Conservation (phyloP, 2,329 filamentous ascomycete species). For the Thermomyces lanuginosus region DNA sequence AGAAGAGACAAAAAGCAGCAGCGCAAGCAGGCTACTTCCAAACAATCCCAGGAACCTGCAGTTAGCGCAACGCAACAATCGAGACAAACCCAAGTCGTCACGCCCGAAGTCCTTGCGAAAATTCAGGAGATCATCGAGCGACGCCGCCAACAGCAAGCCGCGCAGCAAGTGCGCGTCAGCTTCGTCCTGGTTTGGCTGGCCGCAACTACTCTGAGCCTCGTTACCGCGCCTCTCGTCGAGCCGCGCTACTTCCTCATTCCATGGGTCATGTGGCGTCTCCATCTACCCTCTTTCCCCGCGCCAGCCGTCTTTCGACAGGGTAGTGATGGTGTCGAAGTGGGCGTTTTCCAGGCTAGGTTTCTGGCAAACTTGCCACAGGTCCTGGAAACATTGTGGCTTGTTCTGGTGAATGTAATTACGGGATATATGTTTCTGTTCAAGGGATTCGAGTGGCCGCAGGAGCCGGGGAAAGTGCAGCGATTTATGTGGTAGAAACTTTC, state of each 20-base stretch:
- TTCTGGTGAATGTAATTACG: conserved; percentile 36
- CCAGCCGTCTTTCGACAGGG: conserved; percentile 14
- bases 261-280: conserved; percentile 81
- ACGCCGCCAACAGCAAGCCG: conserved; percentile 15
- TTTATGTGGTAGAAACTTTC: conserved; percentile 38
- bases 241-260: conserved; percentile 92
- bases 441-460: conserved; percentile 42
- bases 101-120: conserved; percentile 14
- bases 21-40: conserved; percentile 11
- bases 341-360: conserved; percentile 13
- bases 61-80: conserved; percentile 5
- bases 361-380: conserved; percentile 16
- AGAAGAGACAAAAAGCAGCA: conserved; percentile 11
- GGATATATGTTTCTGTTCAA: conserved; percentile 41
- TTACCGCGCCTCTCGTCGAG: conserved; percentile 84
- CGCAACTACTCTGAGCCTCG: conserved; percentile 58
- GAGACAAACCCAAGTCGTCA: conserved; percentile 10
- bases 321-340: conserved; percentile 9
- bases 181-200: conserved; percentile 48
- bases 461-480: conserved; percentile 41
- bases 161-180: conserved; percentile 24
- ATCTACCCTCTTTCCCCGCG: conserved; percentile 42
- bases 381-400: conserved; percentile 42
- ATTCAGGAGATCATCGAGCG: conserved; percentile 15
- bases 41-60: conserved; percentile 6